phyloP scores from a whole-genome alignment of 2,329 filamentous ascomycete species.

The Talaromyces islandicus region DNA sequence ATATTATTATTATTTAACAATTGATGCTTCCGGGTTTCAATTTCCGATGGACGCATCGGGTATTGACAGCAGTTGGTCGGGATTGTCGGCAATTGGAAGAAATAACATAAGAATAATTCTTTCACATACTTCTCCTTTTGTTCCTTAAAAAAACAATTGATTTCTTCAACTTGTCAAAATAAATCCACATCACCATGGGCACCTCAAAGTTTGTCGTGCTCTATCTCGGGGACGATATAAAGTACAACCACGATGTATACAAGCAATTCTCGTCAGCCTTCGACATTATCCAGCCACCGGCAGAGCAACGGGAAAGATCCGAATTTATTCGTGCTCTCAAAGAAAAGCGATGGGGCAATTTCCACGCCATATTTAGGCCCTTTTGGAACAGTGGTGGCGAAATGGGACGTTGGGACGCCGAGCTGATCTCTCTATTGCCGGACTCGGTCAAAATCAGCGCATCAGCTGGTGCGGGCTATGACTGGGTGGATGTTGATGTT shows the following conservation, averaged over 20 bases:
- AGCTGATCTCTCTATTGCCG: constrained; percentile 54
- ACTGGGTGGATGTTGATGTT: constrained; percentile 57
- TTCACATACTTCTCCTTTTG: background rate
- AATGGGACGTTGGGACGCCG: constrained; percentile 60
- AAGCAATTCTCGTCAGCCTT: constrained; percentile 29
- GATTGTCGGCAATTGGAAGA: background rate
- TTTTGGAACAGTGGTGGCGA: constrained; percentile 61
- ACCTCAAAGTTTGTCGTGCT: constrained; percentile 30
- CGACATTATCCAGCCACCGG: constrained; percentile 30
- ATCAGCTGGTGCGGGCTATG: constrained; percentile 60
- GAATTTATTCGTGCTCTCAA: constrained; percentile 36
- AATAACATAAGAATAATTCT: background rate
- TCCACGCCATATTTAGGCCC: constrained; percentile 47
- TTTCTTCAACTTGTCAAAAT: background rate
- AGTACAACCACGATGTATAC: constrained; percentile 40
- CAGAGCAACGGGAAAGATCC: constrained; percentile 23
- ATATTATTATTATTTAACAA: background rate
- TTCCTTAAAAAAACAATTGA: too few relatives aligned
- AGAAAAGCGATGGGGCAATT: constrained; percentile 29
- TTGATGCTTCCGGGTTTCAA: background rate
- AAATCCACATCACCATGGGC: background rate
- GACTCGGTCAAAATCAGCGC: constrained; percentile 55
- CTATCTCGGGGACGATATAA: constrained; percentile 40
- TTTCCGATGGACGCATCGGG: background rate
- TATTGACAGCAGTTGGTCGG: background rate